These are phyloP conservation scores for Triangularia verruculosa DNA, from an alignment of 2,329 filamentous ascomycete genomes.

Conservation along the genomic window DNA sequence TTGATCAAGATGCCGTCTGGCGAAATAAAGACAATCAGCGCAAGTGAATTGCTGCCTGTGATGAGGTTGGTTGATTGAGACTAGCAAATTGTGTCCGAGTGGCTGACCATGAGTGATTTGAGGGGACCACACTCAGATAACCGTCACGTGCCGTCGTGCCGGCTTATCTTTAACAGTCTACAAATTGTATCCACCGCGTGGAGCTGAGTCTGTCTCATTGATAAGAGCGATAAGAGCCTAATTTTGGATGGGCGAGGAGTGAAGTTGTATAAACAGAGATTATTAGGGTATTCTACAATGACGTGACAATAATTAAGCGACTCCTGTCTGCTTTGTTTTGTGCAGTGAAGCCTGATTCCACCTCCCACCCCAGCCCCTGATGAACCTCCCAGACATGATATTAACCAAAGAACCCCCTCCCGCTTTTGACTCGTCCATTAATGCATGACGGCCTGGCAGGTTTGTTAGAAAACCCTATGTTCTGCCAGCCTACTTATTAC, in stretches of 20 bases:
- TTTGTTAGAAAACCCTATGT: conserved; percentile 11
- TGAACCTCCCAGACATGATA: conserved; percentile 1
- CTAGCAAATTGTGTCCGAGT: conserved; percentile 5
- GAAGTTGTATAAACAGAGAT: not conserved
- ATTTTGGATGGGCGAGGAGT: not conserved
- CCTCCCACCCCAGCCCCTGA: not conserved
- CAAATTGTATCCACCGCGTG: not conserved
- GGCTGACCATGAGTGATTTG: conserved; percentile 8
- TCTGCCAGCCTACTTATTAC: conserved; percentile 20
- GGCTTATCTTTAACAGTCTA: not conserved
- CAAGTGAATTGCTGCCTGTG: not conserved
- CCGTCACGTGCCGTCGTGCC: conserved; percentile 3
- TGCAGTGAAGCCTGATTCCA: not conserved
- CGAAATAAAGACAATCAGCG: not conserved
- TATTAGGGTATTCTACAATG: conserved; percentile 2
- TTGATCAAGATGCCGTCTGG: not conserved
- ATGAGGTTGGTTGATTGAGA: not conserved
- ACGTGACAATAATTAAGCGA: not conserved
- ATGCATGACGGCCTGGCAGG: not conserved
- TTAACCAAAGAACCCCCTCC: not conserved
- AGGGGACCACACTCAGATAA: not conserved
- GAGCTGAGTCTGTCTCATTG: not conserved
- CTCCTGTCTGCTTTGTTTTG: not conserved
- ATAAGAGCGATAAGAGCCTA: not conserved
- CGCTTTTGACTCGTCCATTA: not conserved